phyloP scores from a whole-genome alignment of 768 basidiomycete genomes.

The Chlorophyllum brunneum region DNA sequence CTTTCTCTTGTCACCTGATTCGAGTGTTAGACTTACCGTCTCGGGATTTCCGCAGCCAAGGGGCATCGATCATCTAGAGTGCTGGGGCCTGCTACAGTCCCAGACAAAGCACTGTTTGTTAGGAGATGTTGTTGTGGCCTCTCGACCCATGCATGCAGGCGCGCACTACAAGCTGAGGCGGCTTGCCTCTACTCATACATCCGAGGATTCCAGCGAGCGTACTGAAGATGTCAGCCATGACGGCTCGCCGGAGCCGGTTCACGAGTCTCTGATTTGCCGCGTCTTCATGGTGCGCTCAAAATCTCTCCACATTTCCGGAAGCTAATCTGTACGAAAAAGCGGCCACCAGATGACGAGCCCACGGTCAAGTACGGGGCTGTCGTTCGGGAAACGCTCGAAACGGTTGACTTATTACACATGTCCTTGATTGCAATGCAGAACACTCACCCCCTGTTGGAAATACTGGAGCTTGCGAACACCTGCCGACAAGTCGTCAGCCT shows the following conservation, averaged over 20 bases:
- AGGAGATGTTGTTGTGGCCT: background rate
- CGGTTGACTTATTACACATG: constrained; percentile 1
- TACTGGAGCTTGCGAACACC: constrained; percentile 1
- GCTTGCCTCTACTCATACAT: background rate
- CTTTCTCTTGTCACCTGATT: no score
- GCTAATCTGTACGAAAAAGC: background rate
- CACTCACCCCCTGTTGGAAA: background rate
- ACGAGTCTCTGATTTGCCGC: no score
- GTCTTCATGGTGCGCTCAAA: background rate
- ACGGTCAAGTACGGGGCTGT: background rate
- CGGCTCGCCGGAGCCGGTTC: background rate
- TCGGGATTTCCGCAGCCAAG: no score
- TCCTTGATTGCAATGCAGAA: constrained; percentile 1
- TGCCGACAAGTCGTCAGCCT: background rate
- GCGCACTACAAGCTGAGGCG: constrained; percentile 6
- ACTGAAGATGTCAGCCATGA: background rate
- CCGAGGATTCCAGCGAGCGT: background rate
- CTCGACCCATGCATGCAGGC: background rate
- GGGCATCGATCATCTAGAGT: no score
- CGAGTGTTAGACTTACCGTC: no score
- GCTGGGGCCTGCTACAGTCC: no score
- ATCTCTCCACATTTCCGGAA: background rate
- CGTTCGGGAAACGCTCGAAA: constrained; percentile 1
- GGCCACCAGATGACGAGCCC: background rate
- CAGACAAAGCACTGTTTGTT: background rate